Percentiles rank a stretch among this genome's conserved stretches.
These are phyloP conservation scores for Stellera chamaejasme DNA, from an alignment of 345 rosid genomes.

Conservation along the genomic window DNA sequence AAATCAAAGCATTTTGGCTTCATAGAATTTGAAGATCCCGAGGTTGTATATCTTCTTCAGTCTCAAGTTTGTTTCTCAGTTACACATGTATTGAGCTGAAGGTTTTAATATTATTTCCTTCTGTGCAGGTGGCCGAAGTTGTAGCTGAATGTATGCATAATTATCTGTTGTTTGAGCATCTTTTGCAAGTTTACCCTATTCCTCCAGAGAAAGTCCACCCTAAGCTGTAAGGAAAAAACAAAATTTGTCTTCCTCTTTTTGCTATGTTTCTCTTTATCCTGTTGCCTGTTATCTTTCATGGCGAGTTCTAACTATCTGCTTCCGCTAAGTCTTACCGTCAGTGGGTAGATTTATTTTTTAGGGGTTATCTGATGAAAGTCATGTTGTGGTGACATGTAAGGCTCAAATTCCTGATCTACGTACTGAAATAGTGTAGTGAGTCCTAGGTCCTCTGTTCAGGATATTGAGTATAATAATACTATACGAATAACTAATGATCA, in stretches of 20 bases:
- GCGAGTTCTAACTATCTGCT: too few relatives aligned
- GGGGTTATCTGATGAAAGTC: not conserved
- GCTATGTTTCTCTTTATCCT: not conserved
- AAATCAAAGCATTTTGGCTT: slow-evolving; percentile 92
- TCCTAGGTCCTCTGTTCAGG: too few relatives aligned
- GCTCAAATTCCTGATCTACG: too few relatives aligned
- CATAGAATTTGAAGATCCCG: slow-evolving; percentile 70
- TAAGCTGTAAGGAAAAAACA: slow-evolving; percentile 44
- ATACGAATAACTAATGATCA: too few relatives aligned
- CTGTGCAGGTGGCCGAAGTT: slow-evolving; percentile 73
- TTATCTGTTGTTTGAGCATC: slow-evolving; percentile 77
- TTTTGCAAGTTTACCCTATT: slow-evolving; percentile 67
- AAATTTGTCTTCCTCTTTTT: not conserved
- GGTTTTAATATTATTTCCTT: slow-evolving; percentile 11
- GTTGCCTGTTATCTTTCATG: too few relatives aligned
- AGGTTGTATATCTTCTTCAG: slow-evolving; percentile 32
- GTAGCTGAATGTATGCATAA: slow-evolving; percentile 90
- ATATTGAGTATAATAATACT: too few relatives aligned
- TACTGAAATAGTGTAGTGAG: too few relatives aligned
- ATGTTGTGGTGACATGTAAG: too few relatives aligned
- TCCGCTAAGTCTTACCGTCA: not conserved
- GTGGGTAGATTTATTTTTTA: not conserved
- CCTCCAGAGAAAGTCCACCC: slow-evolving; percentile 72
- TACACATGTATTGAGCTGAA: not conserved
- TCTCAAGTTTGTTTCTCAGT: not conserved